A percentile compares a stretch with the other conserved stretches of the same genome.
These are phyloP conservation scores for Trichoderma sp. DNA, from an alignment of 2,329 filamentous ascomycete genomes.

Conservation along the genomic window DNA sequence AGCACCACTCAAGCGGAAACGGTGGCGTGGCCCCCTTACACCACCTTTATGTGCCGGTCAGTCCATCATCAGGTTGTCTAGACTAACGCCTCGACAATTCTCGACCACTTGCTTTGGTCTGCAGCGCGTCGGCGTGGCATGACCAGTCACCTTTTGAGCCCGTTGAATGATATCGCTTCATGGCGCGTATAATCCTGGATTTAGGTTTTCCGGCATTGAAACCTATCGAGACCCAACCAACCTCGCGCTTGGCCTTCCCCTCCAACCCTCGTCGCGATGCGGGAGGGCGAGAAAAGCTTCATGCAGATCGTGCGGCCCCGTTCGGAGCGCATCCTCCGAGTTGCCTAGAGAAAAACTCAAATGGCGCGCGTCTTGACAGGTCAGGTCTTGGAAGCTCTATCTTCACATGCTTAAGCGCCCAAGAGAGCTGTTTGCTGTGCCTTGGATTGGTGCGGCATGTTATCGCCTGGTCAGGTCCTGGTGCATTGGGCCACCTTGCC, in stretches of 20 bases:
- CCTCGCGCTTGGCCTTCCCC: background rate
- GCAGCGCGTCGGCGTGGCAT: background rate
- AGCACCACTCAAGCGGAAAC: background rate
- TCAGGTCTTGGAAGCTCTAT: background rate
- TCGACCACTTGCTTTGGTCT: background rate
- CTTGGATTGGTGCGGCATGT: background rate
- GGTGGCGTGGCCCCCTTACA: background rate
- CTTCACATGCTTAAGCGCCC: background rate
- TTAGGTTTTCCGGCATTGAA: background rate
- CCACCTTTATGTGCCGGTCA: background rate
- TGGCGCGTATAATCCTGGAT: background rate
- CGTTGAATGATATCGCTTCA: background rate
- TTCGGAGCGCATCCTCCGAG: background rate
- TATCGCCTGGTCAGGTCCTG: conserved; percentile 6
- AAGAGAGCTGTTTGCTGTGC: background rate
- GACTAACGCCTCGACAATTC: background rate
- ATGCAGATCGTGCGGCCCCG: background rate
- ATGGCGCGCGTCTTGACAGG: background rate
- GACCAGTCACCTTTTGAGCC: background rate
- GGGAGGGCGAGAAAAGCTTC: background rate
- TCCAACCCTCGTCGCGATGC: background rate
- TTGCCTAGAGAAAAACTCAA: background rate
- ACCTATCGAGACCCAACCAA: background rate
- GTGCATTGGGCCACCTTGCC: conserved; percentile 16
- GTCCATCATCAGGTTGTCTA: conserved; percentile 10